Evolutionary conservation across 306 rosid species (phyloP), one percentile per base, ranked within the genome.

Genomic region (Fagus sylvatica): DNA sequence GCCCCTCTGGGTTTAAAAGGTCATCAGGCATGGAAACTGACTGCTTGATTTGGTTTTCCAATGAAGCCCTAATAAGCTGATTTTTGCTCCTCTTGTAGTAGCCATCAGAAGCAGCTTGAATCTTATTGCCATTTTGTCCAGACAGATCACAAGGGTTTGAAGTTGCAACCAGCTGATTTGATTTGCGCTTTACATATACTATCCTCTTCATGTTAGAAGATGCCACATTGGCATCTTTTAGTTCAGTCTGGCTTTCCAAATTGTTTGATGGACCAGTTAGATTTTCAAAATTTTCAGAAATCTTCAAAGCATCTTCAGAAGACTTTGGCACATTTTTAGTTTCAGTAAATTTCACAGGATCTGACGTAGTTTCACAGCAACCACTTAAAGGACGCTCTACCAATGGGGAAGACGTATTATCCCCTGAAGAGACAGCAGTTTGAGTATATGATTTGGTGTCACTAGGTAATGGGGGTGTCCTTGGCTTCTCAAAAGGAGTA

Each of bases 31-130:
- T 76, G 69, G 60, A 43, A 64, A 69, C 83, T 46, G 85, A 77
- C 80, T 85, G 86, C 73, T 84, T 88, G 56, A 54, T 74, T 53
- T 80, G 83, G 80, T 81, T 76, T 79, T 88, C 93, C 78, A 87
- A 76, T 40, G 97, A 66, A 74, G 88, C 85, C 89, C 98, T 89
- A 53, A 91, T 85, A 74, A 95, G 84, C 77, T 95, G 98, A 78
- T 95, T 90, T 84, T 86, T 92, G 53, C 89, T 84, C 91, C 84
- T 88, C 91, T 95, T 95, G 90, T 86, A 93, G 85, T 95, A 93
- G 76, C 91, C 87, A 83, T 92, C 98, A 32, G 85, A 85, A 73
- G 84, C 78, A 62, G 89, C 60, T 81, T 84, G 91, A 71, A 75
- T 78, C 15, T 89, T 88, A 76, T 82, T 89, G 76, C 87, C 88